A percentile compares a stretch with the other conserved stretches of the same genome.
Evolutionary conservation across 805 yeast genomes (phyloP).

Genomic region (Candida incommunis): DNA sequence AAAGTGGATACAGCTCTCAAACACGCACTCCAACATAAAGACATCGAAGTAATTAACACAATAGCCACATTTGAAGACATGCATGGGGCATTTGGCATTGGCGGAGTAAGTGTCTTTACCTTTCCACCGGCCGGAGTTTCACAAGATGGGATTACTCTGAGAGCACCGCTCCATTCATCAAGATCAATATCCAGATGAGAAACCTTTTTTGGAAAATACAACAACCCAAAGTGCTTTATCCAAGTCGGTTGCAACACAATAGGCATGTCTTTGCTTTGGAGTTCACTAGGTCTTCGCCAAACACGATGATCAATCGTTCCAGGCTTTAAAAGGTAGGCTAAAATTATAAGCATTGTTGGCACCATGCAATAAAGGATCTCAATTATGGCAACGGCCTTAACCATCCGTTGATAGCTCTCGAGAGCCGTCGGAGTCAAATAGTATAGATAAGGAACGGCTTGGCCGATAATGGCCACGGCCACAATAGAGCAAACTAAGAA

Average conservation of each 20-base stretch:
- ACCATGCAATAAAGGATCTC: constrained; percentile 37
- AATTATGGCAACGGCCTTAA: constrained; percentile 35
- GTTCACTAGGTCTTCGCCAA: constrained; percentile 7
- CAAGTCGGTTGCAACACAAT: constrained; percentile 51
- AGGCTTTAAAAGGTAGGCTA: constrained; percentile 43
- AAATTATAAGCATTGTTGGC: constrained; percentile 33
- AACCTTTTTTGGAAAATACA: constrained; percentile 43
- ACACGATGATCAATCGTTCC: constrained; percentile 32
- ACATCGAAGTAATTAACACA: constrained; percentile 10
- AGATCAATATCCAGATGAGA: constrained; percentile 25
- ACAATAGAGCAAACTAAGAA: constrained; percentile 41
- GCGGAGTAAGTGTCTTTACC: constrained; percentile 35
- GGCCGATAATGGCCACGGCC: constrained; percentile 55
- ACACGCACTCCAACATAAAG: constrained; percentile 16
- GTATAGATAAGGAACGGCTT: constrained; percentile 45
- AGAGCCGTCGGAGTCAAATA: constrained; percentile 32
- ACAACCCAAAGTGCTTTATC: constrained; percentile 51
- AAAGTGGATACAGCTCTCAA: constrained; percentile 22
- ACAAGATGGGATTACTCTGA: constrained; percentile 48
- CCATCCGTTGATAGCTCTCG: constrained; percentile 39
- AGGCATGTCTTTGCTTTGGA: constrained; percentile 12
- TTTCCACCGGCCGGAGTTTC: constrained; percentile 27
- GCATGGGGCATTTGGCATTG: constrained; percentile 19
- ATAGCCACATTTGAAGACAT: constrained; percentile 29
- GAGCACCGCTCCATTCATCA: constrained; percentile 36